Evolutionary conservation across 306 rosid species (phyloP).

Genomic region (barrel medic (Medicago truncatula)): DNA sequence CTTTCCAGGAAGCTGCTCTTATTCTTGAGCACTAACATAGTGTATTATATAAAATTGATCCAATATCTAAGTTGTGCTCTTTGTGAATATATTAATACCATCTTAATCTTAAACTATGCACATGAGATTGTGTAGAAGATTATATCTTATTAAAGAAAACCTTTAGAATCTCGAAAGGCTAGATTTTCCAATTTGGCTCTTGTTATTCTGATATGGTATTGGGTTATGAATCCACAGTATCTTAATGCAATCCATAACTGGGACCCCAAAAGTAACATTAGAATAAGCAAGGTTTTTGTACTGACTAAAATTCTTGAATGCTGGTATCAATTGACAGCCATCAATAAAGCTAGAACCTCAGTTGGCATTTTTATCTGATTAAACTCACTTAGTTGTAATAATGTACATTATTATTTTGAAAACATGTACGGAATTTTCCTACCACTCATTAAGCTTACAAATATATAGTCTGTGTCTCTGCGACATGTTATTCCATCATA

Average conservation of each 20-base stretch:
- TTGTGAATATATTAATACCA: slow-evolving; percentile 17
- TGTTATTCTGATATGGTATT: slow-evolving; percentile 19
- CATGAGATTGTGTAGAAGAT: slow-evolving; percentile 51
- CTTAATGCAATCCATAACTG: background rate
- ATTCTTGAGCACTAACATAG: slow-evolving; percentile 8
- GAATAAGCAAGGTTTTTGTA: background rate
- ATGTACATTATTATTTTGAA: background rate
- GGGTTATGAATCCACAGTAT: slow-evolving; percentile 25
- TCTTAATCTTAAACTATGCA: slow-evolving; percentile 19
- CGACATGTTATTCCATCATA: background rate
- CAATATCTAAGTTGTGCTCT: slow-evolving; percentile 32
- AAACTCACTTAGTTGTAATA: background rate
- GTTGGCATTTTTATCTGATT: background rate
- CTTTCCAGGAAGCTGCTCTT: background rate
- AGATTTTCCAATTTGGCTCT: slow-evolving; percentile 48
- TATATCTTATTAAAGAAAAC: slow-evolving; percentile 41
- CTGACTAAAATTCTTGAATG: background rate
- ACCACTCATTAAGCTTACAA: background rate
- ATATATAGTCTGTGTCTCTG: background rate
- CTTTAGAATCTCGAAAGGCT: slow-evolving; percentile 50
- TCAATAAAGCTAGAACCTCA: background rate
- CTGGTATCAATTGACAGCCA: background rate
- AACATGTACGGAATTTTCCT: background rate
- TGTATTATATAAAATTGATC: background rate
- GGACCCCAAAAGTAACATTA: slow-evolving; percentile 10